Percentiles rank a stretch among this genome's conserved stretches.
Conservation (phyloP, 2,329 filamentous ascomycete species). For the Colletotrichum lupini region DNA sequence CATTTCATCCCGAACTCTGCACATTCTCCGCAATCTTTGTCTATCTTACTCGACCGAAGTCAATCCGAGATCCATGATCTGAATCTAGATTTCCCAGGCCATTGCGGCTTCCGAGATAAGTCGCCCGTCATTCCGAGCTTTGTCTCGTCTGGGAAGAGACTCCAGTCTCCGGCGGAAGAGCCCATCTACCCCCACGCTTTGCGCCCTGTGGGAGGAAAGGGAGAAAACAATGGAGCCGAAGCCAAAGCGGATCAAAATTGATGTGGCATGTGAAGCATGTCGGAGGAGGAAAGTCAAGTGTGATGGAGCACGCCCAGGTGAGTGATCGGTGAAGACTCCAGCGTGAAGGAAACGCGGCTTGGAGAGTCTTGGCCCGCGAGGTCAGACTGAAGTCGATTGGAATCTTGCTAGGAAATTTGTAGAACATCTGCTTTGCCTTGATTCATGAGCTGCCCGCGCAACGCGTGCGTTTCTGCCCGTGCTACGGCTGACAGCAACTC, state of each 20-base stretch:
- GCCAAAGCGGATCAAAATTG: slow-evolving; percentile 55
- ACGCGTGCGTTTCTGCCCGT: background rate
- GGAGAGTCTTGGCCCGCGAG: background rate
- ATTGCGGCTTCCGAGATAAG: slow-evolving; percentile 17
- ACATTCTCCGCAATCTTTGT: slow-evolving; percentile 16
- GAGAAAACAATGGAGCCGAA: slow-evolving; percentile 32
- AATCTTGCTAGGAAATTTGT: background rate
- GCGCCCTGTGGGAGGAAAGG: background rate
- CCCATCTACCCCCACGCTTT: background rate
- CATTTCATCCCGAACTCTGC: slow-evolving; percentile 16
- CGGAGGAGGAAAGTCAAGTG: slow-evolving; percentile 54
- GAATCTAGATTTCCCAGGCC: background rate
- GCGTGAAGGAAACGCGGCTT: background rate
- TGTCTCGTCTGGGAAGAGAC: background rate
- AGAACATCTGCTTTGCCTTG: background rate
- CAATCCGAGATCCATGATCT: slow-evolving; percentile 23
- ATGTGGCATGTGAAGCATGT: slow-evolving; percentile 55
- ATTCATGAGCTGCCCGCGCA: no score
- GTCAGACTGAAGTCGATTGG: background rate
- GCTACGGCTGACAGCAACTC: background rate
- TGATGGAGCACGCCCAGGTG: slow-evolving; percentile 52
- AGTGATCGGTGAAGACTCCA: slow-evolving; percentile 23
- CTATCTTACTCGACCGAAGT: background rate
- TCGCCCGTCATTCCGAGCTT: slow-evolving; percentile 1
- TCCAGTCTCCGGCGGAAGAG: background rate